Conservation (phyloP, 2,329 filamentous ascomycete genomes). For the Botrytis medusae region DNA sequence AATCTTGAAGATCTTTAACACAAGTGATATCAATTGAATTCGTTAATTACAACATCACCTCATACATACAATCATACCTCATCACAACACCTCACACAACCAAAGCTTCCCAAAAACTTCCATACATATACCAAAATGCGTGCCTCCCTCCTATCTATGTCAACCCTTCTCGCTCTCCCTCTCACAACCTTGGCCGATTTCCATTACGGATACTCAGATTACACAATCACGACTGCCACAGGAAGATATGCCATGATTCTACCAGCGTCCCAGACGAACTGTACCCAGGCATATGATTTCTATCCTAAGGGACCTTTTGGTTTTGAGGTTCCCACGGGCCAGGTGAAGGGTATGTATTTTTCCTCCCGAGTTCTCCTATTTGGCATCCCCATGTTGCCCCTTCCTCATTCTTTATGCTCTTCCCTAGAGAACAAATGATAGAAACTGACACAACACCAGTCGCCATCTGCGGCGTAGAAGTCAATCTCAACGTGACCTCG, state of each 20-base stretch:
- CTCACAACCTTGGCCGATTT: conserved; percentile 11
- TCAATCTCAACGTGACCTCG: conserved; percentile 5
- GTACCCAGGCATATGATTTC: neutral
- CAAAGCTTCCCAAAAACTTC: neutral
- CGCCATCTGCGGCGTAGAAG: conserved; percentile 5
- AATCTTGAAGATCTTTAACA: conserved; percentile 1
- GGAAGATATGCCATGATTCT: conserved; percentile 14
- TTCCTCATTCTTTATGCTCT: rapidly evolving
- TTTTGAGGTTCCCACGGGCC: neutral
- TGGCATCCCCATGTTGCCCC: no score
- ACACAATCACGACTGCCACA: neutral
- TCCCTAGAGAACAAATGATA: neutral
- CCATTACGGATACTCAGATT: conserved; percentile 1
- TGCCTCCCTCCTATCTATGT: neutral
- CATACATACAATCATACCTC: neutral
- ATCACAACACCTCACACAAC: neutral
- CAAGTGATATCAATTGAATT: neutral
- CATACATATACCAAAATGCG: neutral
- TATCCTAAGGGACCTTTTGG: conserved; percentile 14
- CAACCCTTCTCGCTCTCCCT: neutral
- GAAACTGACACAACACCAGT: neutral
- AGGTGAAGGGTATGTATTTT: neutral
- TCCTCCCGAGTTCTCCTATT: neutral
- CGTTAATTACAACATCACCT: neutral
- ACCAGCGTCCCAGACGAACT: conserved; percentile 5